Percentiles rank a stretch among this genome's conserved stretches.
phyloP scores from a whole-genome alignment of 352 stramenopile species.

The Phytophthora foliorum region DNA sequence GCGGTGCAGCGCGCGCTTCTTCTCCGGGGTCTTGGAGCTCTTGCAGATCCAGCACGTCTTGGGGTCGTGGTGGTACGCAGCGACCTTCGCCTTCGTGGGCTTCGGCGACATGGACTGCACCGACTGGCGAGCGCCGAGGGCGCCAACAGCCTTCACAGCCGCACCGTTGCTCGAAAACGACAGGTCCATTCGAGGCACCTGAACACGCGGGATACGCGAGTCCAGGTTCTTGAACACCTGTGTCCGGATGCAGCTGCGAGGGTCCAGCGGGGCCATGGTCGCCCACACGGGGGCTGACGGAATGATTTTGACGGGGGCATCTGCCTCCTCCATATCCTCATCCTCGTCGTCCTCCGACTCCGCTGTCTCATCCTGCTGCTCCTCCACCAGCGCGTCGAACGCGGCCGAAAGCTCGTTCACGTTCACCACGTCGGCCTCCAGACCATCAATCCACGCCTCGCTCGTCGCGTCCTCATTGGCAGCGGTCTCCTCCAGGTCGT shows the following conservation, averaged over 20 bases:
- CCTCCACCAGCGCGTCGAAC: conserved; percentile 69
- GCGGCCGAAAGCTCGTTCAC: conserved; percentile 77
- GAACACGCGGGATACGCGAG: conserved; percentile 74
- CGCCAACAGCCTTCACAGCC: conserved; percentile 26
- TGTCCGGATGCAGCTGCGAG: conserved; percentile 80
- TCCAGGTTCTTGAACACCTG: conserved; percentile 84
- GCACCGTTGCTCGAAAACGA: conserved; percentile 42
- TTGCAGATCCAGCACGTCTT: conserved; percentile 91
- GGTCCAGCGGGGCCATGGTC: conserved; percentile 70
- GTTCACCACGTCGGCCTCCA: conserved; percentile 78
- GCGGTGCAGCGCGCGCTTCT: conserved; percentile 85
- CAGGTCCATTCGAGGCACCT: conserved; percentile 80
- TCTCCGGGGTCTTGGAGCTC: conserved; percentile 82
- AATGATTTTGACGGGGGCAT: conserved; percentile 52
- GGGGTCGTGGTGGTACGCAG: conserved; percentile 74
- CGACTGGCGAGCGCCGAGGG: conserved; percentile 13
- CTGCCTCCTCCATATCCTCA: conserved; percentile 50
- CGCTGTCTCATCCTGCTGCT: conserved; percentile 44
- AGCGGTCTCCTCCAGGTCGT: conserved; percentile 45
- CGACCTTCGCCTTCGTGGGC: conserved; percentile 55
- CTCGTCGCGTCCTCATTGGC: conserved; percentile 26
- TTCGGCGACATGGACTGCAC: conserved; percentile 58
- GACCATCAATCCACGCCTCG: conserved; percentile 66
- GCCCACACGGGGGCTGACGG: conserved; percentile 64
- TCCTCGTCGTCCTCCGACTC: conserved; percentile 52